A percentile compares a stretch with the other conserved stretches of the same genome.
phyloP scores from a whole-genome alignment of 2,329 filamentous ascomycete genomes.

The Aspergillus quadricinctus region DNA sequence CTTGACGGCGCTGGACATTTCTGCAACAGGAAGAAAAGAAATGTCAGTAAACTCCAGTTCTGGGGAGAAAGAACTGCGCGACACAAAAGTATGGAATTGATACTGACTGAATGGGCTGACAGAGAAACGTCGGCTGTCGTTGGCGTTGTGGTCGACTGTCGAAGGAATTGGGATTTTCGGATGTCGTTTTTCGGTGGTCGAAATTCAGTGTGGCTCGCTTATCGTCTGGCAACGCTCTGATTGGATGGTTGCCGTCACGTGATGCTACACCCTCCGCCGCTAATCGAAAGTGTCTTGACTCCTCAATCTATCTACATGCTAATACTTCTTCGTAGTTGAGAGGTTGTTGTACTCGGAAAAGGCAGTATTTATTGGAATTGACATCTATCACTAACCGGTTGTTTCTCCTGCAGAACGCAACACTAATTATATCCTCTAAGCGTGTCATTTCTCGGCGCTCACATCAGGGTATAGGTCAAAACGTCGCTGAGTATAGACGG shows the following conservation, averaged over 20 bases:
- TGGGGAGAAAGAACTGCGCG: background rate
- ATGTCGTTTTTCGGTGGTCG: constrained; percentile 24
- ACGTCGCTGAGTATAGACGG: constrained; percentile 74
- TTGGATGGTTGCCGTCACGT: constrained; percentile 19
- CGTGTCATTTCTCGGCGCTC: constrained; percentile 47
- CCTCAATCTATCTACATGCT: background rate
- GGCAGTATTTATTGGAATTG: background rate
- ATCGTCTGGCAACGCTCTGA: constrained; percentile 19
- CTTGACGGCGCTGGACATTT: constrained; percentile 63
- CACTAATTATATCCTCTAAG: constrained; percentile 24
- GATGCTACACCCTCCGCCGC: background rate
- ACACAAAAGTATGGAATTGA: background rate
- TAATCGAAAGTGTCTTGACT: background rate
- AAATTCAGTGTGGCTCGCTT: constrained; percentile 39
- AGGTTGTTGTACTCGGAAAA: background rate
- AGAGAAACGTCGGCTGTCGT: constrained; percentile 32
- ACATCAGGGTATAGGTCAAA: constrained; percentile 97
- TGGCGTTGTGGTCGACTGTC: constrained; percentile 35
- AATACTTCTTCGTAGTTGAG: background rate
- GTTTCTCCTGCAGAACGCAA: background rate
- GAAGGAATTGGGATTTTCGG: constrained; percentile 21
- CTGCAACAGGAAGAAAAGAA: constrained; percentile 34
- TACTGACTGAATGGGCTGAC: constrained; percentile 35
- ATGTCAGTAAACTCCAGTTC: background rate
- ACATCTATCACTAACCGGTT: constrained; percentile 15